These are phyloP conservation scores for Fomitiporia mediterranea DNA, from an alignment of 1,284 basidiomycete genomes.

Conservation along the genomic window DNA sequence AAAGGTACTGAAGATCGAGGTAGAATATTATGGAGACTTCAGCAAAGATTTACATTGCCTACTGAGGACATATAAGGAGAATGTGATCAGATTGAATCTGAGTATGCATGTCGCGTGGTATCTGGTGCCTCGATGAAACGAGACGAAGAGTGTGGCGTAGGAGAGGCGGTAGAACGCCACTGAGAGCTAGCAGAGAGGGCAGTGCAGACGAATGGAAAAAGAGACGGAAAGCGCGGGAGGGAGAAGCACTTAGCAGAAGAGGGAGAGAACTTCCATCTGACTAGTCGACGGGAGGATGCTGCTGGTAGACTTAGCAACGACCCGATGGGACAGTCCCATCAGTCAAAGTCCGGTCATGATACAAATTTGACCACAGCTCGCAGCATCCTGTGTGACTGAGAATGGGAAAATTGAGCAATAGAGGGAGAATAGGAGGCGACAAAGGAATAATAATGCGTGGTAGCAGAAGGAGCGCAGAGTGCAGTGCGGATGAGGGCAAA, in stretches of 20 bases:
- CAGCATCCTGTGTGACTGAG: background rate
- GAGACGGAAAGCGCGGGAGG: background rate
- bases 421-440: background rate
- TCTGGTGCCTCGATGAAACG: background rate
- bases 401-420: background rate
- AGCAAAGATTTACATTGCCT: slow-evolving; percentile 1
- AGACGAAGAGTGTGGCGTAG: background rate
- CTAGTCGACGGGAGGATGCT: background rate
- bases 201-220: background rate
- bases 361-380: background rate
- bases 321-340: background rate
- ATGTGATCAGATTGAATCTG: background rate
- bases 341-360: background rate
- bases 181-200: background rate
- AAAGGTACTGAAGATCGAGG: background rate
- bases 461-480: background rate
- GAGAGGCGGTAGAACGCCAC: background rate
- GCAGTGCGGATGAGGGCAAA: background rate
- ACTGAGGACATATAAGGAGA: background rate
- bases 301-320: slow-evolving; percentile 1
- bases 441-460: background rate
- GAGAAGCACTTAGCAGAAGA: background rate
- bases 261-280: slow-evolving; percentile 1
- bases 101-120: too few species aligned
- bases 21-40: background rate